Base-by-base conservation (phyloP, 2,329 filamentous ascomycete species). In the Ceratocystiopsis sp. region DNA sequence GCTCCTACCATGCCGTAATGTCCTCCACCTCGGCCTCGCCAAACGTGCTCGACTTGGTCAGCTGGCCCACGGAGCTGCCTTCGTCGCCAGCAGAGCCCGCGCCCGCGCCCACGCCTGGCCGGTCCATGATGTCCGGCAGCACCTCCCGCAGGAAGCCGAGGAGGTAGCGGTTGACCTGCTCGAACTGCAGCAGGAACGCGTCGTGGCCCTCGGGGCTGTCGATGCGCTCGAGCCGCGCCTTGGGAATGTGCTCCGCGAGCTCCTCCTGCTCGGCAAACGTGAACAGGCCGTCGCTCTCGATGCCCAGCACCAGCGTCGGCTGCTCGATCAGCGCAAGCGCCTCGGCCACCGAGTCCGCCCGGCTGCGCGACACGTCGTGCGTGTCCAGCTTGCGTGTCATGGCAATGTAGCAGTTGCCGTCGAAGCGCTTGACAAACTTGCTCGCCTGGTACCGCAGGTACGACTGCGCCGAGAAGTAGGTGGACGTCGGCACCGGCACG, bases 351-450 rank as follows among this genome's bases (percentile, higher is more conserved):
- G 71, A 67, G 36, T 63, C 53, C n/a, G 75, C 64, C 6, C 89
- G 80, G 56, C 79, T 75, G 37, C 87, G 75, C 14, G 86, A 93
- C 21, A 98, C 77, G 58, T 98, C 91, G 60, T 98, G 91, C 0
- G 91, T 96, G 58, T 98, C 91, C 15, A 98, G 74, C 62, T 98
- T 98, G 54, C 91, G 81, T 5, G 91, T 96, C 61, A 98, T 95
- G 51, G 91, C 87, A 52, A 98, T 96, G 65, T 98, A 98, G 65
- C 91, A 98, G 60, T 98, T 98, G 54, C 86, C 84, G 61, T 98
- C 91, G 59, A 96, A 98, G 11, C 91, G 82, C 60, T 84, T 86
- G 53, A 96, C 91, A 54, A 98, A 98, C 61, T 98, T 98, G 53
- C 80, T 75, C 44, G 86, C 89, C 62, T 98, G 91, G 61, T 98